phyloP scores from a whole-genome alignment of 306 rosid species.

The Corylus americana region DNA sequence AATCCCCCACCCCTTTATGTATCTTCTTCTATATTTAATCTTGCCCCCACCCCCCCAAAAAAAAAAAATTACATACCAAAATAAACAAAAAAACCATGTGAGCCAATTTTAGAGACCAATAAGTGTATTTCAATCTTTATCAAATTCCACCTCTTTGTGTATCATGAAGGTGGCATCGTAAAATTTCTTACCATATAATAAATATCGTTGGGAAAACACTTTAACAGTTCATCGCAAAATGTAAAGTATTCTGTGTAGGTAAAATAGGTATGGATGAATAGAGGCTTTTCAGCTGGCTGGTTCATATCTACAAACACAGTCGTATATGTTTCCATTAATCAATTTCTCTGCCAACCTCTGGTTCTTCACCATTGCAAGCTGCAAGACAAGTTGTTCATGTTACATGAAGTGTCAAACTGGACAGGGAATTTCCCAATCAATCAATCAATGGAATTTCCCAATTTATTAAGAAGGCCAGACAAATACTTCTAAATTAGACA shows the following conservation, averaged over 20 bases:
- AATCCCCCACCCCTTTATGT: no score
- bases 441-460: background rate
- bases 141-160: no score
- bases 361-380: constrained; percentile 99
- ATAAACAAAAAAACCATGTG: no score
- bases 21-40: no score
- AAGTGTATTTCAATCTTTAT: no score
- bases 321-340: constrained; percentile 75
- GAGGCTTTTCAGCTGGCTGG: constrained; percentile 52
- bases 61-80: no score
- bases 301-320: constrained; percentile 87
- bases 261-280: background rate
- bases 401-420: background rate
- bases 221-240: background rate
- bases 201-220: background rate
- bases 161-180: background rate
- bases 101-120: no score
- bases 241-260: background rate
- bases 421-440: background rate
- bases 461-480: background rate
- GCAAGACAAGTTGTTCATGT: constrained; percentile 27
- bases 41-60: no score
- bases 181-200: background rate
- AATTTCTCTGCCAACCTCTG: constrained; percentile 94
- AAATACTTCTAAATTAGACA: constrained; percentile 4